Evolutionary conservation across 768 basidiomycete genomes (phyloP).

Genomic region (Chalciporus piperatus): DNA sequence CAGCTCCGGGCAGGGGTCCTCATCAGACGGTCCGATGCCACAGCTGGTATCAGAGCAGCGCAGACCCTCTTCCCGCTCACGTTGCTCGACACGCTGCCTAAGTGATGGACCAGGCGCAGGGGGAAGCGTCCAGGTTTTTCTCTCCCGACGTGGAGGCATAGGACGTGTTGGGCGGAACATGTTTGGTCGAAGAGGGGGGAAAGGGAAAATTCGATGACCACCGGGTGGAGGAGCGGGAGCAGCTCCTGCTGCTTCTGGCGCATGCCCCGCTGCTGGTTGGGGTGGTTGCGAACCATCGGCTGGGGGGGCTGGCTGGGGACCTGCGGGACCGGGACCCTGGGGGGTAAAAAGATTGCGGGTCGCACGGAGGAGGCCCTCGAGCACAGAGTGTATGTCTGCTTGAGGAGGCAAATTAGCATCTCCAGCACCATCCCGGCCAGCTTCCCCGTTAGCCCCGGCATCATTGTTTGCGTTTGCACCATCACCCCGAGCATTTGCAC

Average conservation of each 20-base stretch:
- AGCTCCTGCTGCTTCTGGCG: conserved; percentile 6
- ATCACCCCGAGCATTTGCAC: conserved; percentile 5
- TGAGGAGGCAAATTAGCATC: conserved; percentile 18
- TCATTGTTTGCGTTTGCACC: conserved; percentile 1
- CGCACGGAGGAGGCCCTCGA: conserved; percentile 27
- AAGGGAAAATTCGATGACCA: conserved; percentile 15
- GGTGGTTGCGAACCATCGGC: conserved; percentile 1
- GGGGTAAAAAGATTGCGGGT: conserved; percentile 22
- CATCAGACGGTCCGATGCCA: conserved; percentile 72
- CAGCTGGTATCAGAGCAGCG: conserved; percentile 73
- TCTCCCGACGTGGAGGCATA: conserved; percentile 33
- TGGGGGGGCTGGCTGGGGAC: neutral
- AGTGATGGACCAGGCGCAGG: conserved; percentile 66
- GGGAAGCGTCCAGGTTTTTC: conserved; percentile 56
- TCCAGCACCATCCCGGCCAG: conserved; percentile 16
- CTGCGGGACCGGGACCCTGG: conserved; percentile 6
- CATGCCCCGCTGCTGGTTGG: conserved; percentile 7
- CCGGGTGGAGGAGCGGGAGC: conserved; percentile 4
- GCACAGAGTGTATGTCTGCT: conserved; percentile 23
- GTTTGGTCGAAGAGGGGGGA: conserved; percentile 15
- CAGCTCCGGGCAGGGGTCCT: conserved; percentile 50
- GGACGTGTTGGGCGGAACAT: conserved; percentile 24
- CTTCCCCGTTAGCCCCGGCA: conserved; percentile 4
- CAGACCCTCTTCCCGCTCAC: conserved; percentile 69
- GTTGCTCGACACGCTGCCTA: conserved; percentile 68